Base-by-base conservation (phyloP, 2,329 filamentous ascomycete species). In the Stemphylium lycopersici region DNA sequence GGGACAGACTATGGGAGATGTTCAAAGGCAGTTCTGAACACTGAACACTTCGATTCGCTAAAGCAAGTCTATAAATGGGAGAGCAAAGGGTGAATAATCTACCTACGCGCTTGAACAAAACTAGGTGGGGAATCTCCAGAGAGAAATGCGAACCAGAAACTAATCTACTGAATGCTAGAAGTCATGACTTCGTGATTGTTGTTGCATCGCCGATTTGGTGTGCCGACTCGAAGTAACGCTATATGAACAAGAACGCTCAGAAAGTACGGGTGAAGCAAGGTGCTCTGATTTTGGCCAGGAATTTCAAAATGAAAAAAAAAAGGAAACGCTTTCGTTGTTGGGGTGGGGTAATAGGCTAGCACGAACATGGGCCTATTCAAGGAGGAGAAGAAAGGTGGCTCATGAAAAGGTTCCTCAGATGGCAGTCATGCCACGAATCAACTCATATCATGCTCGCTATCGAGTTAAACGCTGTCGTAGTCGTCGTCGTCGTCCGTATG, bases 391-490 rank as follows among this genome's bases (percentile, higher is more conserved):
- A 11, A 29, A 29, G 8, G 2, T 29, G 26, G 10, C 8, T 3
- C 26, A 29, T 10, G 26, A 11, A 11, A 10, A 29, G 10, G 1
- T 29, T 29, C 10, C 26, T 8, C 8, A 11, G 8, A 29, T 29
- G 26, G 26, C 10, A 3, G 10, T 29, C 5, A 11, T 29, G 26
- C 8, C 8, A 29, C 11, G 26, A 32, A 18, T 13, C 6, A 12
- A 33, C 33, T 61, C 44, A 62, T 45, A 75, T 74, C 72, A 75
- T 74, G 52, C 71, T 70, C 13, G 72, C 71, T 22, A 75, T 68
- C 11, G 68, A 72, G 47, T 69, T 73, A 10, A 74, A 61, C 29
- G 68, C 62, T 6, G 68, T 62, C 2, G 68, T 61, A 3, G 67
- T 64, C 6, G 68, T 63, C 2, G 68, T 61, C 3, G 67, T 64